Evolutionary conservation across 2,329 filamentous ascomycete genomes (phyloP), one percentile per base, ranked within the genome.

Genomic region (Talaromyces islandicus): DNA sequence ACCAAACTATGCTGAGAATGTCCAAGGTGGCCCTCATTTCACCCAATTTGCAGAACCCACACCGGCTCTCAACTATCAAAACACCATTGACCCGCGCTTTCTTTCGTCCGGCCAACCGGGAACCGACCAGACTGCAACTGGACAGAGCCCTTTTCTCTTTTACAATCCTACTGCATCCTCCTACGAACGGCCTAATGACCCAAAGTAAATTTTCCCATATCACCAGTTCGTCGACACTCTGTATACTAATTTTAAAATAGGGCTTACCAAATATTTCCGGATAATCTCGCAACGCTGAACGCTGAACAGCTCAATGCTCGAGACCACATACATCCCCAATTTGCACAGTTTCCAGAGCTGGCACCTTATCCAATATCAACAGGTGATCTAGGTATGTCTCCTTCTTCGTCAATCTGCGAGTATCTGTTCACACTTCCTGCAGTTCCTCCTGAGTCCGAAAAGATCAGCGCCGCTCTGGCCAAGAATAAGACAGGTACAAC

Each of bases 11-110:
- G 63, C 68, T 17, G 59, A 52, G 4, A 60, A 53, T 48, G 25
- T 51, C 12, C 43, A 60, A 30, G 19, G n/a, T 5, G 3, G 30
- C 11, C 27, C 46, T 29, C 66, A 70, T 56, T 70, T 74, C 43
- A 68, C 68, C 54, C 68, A 71, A 27, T 77, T 71, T 56, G 27
- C 67, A 12, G 64, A 67, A 12, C 60, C 63, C 25, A 32, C 48
- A 19, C 60, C 63, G 3, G 63, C 60, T 51, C 62, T 70, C 17
- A 58, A 63, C 14, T 70, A 68, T 50, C 70, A 74, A 58, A 71
- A 69, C 32, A 76, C 74, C 4, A 77, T 77, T 53, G 71, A 77
- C 54, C 75, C 75, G 0, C 73, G 74, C 32, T 77, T 72, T 43
- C 68, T 77, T 6, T 71, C 70, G 27, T 60, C 70, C 9, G 41